Evolutionary conservation across 345 rosid genomes (phyloP), one percentile per base, ranked within the genome.

Genomic region (Arabis hirsuta): DNA sequence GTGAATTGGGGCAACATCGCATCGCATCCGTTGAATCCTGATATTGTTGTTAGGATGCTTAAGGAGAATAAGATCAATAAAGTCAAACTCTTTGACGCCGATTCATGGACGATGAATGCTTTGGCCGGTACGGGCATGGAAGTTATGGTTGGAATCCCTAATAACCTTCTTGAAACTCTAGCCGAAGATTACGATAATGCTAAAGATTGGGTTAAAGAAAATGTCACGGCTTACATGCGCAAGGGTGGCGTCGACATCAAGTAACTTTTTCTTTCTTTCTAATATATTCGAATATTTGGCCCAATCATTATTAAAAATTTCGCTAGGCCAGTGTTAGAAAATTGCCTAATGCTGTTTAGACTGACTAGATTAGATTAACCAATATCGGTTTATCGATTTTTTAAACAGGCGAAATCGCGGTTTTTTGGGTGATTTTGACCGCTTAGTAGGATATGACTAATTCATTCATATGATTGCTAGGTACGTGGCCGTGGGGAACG

Each of bases 401-500:
- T 29, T 7, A 29, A 32, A 12, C 1, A 12, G 60, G 10, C 11
- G 9, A 31, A 32, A 4, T 55, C 2, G 12, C 7, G 1, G 24
- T 7, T 60, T 60, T 24, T 7, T 10, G 20, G 19, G 39, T 44
- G 39, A 60, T 26, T 16, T 34, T 41, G n/a, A 51, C 32, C 32
- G 55, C 4, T 11, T 52, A 51, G 8, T 52, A 51, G 8, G n/a
- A 16, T 62, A n/a, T 4, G 32, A 56, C 8, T 20, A 56, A 20
- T n/a, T 53, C n/a, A 51, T 22, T 22, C 38, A 57, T n/a, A 22
- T 55, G 55, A 43, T 38, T 32, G 31, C 8, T 73, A 93, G 98
- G 56, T 87, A 91, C 9, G 98, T 95, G 7, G 92, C 96, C 0
- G 96, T 90, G 3, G 98, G 98, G 14, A 92, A 96, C 20, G 97